Conservation (phyloP, 2,329 filamentous ascomycete genomes). For the Penicillium sclerotigenum region DNA sequence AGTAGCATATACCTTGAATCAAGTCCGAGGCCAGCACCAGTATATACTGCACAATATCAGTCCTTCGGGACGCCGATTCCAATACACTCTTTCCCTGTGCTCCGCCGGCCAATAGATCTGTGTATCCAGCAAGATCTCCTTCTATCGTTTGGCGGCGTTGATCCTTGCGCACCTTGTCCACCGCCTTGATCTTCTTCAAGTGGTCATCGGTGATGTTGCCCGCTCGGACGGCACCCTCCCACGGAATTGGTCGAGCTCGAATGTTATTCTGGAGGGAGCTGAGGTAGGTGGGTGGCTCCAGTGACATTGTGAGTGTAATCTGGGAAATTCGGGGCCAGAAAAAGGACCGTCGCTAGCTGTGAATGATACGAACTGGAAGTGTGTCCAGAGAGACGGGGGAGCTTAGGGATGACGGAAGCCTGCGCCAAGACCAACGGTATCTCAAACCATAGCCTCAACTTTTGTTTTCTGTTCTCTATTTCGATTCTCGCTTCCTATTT, state of each 20-base stretch:
- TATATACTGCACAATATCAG: conserved; percentile 92
- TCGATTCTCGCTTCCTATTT: conserved; percentile 1
- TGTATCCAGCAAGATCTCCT: conserved; percentile 74
- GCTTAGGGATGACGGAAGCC: conserved; percentile 27
- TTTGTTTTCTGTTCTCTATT: not conserved
- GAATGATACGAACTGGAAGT: conserved; percentile 6
- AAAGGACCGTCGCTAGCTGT: conserved; percentile 8
- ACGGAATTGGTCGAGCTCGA: conserved; percentile 89
- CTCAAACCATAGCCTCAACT: conserved; percentile 11
- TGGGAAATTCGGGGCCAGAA: conserved; percentile 7
- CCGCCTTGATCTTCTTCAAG: conserved; percentile 90
- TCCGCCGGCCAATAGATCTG: conserved; percentile 71
- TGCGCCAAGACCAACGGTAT: conserved; percentile 23
- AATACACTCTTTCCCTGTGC: conserved; percentile 68
- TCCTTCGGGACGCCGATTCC: conserved; percentile 77
- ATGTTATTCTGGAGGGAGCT: conserved; percentile 94
- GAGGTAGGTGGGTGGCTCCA: conserved; percentile 86
- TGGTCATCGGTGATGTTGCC: conserved; percentile 93
- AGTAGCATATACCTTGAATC: conserved; percentile 64
- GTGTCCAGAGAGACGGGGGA: conserved; percentile 17
- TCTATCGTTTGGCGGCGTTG: conserved; percentile 81
- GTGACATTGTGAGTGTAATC: conserved; percentile 63
- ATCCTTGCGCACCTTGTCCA: conserved; percentile 94
- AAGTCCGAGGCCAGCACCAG: conserved; percentile 85
- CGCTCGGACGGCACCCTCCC: conserved; percentile 92